Evolutionary conservation across 2,329 filamentous ascomycete genomes (phyloP), one percentile per base, ranked within the genome.

Genomic region (Curvularia sp.): DNA sequence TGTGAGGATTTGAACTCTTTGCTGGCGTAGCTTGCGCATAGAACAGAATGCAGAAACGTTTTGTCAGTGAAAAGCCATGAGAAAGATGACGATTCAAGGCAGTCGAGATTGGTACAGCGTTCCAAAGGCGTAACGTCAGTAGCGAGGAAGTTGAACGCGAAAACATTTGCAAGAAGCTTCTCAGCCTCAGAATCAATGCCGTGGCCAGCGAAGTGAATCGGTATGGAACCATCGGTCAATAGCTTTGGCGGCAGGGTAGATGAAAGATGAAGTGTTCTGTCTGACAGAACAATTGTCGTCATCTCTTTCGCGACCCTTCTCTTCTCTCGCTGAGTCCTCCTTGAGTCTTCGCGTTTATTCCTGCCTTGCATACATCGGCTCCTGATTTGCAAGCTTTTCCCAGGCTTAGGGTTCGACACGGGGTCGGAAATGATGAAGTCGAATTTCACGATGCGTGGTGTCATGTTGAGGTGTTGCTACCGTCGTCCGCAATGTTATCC

Each of bases 401-500:
- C 43, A 10, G 43, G 43, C 43, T 46, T 46, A 6, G 15, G 43
- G 26, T 46, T 46, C 8, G 43, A 46, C 26, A 46, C 43, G 18
- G 43, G 43, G 26, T 46, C 43, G 24, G 43, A 18, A 20, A 46
- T 46, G 26, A 46, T 30, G 7, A 46, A 46, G 24, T 46, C 43
- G 9, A 30, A 46, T 46, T 46, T 26, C n/a, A 46, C n/a, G 5
- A 30, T 13, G 12, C 22, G 24, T 46, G 26, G 13, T 30, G 43
- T 30, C 43, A 46, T 46, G 43, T 46, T 28, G n/a, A 30, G 26
- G 15, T 46, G 15, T 46, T n/a, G 43, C 13, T 28, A 18, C 15
- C n/a, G 26, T 46, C 24, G 43, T 46, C 43, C 43, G n/a, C 28
- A 46, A 9, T 46, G 43, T 26, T 46, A 46, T 46, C 43, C 43